Percentiles rank a stretch among this genome's conserved stretches.
Conservation (phyloP, 805 yeast genomes). For the Metschnikowia amazonensis region DNA sequence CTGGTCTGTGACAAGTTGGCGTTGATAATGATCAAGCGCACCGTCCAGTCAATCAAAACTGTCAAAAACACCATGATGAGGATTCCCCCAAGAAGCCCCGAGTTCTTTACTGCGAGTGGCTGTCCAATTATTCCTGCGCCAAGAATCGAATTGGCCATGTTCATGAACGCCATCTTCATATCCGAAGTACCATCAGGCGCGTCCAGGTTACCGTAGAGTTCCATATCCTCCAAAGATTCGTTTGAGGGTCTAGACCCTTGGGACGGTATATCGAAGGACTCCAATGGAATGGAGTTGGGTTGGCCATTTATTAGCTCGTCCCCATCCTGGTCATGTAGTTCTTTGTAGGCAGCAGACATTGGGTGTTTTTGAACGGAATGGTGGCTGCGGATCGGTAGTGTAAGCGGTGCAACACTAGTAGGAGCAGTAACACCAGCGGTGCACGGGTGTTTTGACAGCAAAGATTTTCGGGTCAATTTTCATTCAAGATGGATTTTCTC, state of each 20-base stretch:
- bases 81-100: slow-evolving; percentile 75
- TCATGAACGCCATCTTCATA: slow-evolving; percentile 89
- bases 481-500: not conserved
- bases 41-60: slow-evolving; percentile 82
- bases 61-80: slow-evolving; percentile 59
- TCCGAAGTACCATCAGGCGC: slow-evolving; percentile 28
- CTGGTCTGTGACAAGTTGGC: slow-evolving; percentile 71
- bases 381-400: not conserved
- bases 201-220: slow-evolving; percentile 5
- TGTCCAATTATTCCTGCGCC: slow-evolving; percentile 97
- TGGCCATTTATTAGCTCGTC: not conserved
- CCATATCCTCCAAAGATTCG: slow-evolving; percentile 5
- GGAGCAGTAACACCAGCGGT: not conserved
- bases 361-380: not conserved
- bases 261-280: not conserved
- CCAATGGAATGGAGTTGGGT: not conserved
- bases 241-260: not conserved
- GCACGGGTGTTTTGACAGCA: not conserved
- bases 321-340: not conserved
- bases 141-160: slow-evolving; percentile 91
- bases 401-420: too few species aligned
- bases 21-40: slow-evolving; percentile 72
- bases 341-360: slow-evolving; percentile 5
- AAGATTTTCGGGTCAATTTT: not conserved
- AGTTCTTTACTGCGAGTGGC: slow-evolving; percentile 79